Evolutionary conservation across 768 basidiomycete genomes (phyloP).

Genomic region (Leccinum rimulosum): DNA sequence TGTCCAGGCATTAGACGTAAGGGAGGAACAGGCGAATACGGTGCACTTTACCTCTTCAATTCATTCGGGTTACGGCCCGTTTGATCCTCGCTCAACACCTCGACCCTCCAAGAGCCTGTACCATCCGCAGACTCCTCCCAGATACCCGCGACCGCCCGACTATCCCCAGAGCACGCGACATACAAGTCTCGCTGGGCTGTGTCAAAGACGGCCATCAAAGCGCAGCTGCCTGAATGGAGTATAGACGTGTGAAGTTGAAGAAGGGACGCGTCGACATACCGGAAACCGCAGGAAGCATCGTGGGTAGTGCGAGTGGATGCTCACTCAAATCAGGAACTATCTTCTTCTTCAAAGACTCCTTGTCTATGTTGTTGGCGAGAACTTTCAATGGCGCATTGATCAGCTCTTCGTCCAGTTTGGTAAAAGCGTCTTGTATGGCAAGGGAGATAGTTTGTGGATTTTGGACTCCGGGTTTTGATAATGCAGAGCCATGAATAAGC

Average conservation of each 20-base stretch:
- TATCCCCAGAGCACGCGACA: constrained; percentile 90
- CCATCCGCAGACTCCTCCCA: constrained; percentile 71
- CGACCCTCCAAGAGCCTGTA: constrained; percentile 81
- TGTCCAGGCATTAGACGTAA: constrained; percentile 26
- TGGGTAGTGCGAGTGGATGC: constrained; percentile 65
- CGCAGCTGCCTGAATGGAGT: constrained; percentile 71
- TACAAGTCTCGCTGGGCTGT: constrained; percentile 80
- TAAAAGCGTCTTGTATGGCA: constrained; percentile 77
- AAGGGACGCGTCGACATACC: constrained; percentile 36
- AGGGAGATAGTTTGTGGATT: constrained; percentile 54
- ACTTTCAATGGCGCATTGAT: constrained; percentile 73
- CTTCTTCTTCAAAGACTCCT: constrained; percentile 48
- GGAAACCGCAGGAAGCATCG: constrained; percentile 83
- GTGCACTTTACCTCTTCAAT: constrained; percentile 61
- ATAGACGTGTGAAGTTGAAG: constrained; percentile 8
- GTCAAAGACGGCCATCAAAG: constrained; percentile 85
- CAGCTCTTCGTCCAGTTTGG: constrained; percentile 82
- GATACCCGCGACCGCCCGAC: constrained; percentile 91
- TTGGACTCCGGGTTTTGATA: constrained; percentile 38
- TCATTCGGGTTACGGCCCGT: constrained; percentile 91
- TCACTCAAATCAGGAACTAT: constrained; percentile 62
- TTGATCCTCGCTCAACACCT: constrained; percentile 95
- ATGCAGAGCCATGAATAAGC: constrained; percentile 41
- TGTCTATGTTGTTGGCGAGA: constrained; percentile 55
- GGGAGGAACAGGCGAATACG: neutral